Evolutionary conservation across 2,329 filamentous ascomycete species (phyloP).

Genomic region (Pseudofabraea citricarpa): DNA sequence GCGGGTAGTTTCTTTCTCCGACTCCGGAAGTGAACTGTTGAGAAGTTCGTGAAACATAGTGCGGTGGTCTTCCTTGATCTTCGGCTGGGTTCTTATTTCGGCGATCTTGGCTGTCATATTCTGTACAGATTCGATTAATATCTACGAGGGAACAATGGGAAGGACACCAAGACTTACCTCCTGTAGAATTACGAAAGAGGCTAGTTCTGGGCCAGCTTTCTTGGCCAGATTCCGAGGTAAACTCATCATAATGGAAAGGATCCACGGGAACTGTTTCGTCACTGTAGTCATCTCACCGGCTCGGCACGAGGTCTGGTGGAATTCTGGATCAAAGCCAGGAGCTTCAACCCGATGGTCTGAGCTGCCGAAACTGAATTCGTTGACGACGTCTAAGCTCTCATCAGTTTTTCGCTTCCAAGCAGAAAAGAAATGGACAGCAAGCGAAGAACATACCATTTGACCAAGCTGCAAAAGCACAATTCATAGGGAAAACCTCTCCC

Average conservation of each 20-base stretch:
- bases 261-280: slow-evolving; percentile 3
- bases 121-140: neutral
- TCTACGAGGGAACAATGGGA: too few relatives aligned
- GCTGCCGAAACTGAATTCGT: slow-evolving; percentile 18
- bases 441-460: slow-evolving; percentile 4
- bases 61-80: slow-evolving; percentile 6
- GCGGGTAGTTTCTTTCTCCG: slow-evolving; percentile 28
- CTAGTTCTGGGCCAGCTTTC: neutral
- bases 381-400: slow-evolving; percentile 15
- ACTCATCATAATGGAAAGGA: neutral
- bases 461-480: slow-evolving; percentile 6
- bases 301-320: slow-evolving; percentile 1
- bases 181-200: slow-evolving; percentile 2
- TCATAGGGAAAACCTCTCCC: slow-evolving; percentile 1
- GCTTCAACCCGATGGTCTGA: slow-evolving; percentile 6
- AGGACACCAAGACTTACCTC: neutral
- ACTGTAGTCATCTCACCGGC: neutral
- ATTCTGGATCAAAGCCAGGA: slow-evolving; percentile 8
- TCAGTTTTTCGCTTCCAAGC: neutral
- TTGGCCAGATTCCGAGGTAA: neutral
- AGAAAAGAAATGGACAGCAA: neutral
- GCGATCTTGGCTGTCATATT: neutral
- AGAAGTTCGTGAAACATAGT: slow-evolving; percentile 17
- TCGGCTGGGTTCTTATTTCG: neutral
- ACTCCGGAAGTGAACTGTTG: slow-evolving; percentile 23